Evolutionary conservation across 805 yeast species (phyloP).

Genomic region (Isabelozyma pseudorhagii): DNA sequence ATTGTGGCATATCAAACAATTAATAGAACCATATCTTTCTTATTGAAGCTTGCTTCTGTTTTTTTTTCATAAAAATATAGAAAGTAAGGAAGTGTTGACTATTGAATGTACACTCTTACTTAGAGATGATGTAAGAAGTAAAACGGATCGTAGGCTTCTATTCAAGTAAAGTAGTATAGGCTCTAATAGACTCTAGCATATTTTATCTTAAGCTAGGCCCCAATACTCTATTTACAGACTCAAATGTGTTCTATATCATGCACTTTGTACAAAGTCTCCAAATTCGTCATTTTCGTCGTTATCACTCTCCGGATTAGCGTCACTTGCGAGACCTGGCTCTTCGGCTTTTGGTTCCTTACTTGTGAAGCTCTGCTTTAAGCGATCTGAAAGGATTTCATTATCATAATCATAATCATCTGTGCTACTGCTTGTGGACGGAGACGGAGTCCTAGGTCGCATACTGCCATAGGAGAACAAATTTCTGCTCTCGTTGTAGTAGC

Average conservation of each 20-base stretch:
- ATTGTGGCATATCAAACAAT: too few relatives aligned
- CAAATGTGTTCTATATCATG: neutral
- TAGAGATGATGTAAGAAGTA: too few relatives aligned
- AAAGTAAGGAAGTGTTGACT: too few relatives aligned
- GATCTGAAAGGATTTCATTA: neutral
- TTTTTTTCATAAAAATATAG: too few relatives aligned
- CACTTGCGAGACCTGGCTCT: neutral
- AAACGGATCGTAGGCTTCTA: too few relatives aligned
- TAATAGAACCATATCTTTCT: too few relatives aligned
- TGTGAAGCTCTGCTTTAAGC: neutral
- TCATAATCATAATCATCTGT: neutral
- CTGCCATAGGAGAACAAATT: neutral
- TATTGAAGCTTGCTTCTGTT: too few relatives aligned
- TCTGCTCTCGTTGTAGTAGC: neutral
- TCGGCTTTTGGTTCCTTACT: neutral
- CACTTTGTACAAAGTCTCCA: slow-evolving; percentile 22
- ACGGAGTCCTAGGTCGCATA: neutral
- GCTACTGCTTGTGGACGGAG: neutral
- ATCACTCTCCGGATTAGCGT: slow-evolving; percentile 9
- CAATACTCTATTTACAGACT: neutral
- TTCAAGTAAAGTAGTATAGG: too few relatives aligned
- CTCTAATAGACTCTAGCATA: neutral
- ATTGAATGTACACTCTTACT: too few relatives aligned
- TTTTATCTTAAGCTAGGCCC: neutral
- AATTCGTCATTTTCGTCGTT: slow-evolving; percentile 20